Conservation (phyloP, 495 filamentous ascomycete species). For the Echria macrotheca region DNA sequence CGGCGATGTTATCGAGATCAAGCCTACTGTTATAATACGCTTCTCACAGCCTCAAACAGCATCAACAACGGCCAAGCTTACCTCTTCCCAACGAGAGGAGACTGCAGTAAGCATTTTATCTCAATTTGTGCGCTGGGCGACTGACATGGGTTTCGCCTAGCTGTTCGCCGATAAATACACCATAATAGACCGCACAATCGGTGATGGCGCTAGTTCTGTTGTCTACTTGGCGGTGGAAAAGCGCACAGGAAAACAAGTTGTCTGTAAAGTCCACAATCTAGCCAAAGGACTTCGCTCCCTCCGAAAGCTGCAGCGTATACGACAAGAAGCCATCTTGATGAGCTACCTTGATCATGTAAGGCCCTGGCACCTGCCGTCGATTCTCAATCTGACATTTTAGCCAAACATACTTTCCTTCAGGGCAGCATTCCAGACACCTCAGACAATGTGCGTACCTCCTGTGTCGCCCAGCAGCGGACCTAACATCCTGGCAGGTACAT, state of each 20-base stretch:
- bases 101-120: constrained; percentile 21
- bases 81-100: constrained; percentile 18
- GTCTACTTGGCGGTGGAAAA: constrained; percentile 75
- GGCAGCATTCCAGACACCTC: constrained; percentile 45
- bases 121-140: too few relatives aligned
- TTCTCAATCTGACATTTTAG: constrained; percentile 27
- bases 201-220: constrained; percentile 77
- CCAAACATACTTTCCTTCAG: constrained; percentile 57
- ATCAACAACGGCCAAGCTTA: constrained; percentile 5
- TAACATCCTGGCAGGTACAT: constrained; percentile 46
- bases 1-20: constrained; percentile 49
- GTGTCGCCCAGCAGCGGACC: neutral
- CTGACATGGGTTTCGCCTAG: too few relatives aligned
- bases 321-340: constrained; percentile 53
- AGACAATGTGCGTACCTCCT: constrained; percentile 44
- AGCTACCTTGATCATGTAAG: constrained; percentile 56
- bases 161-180: constrained; percentile 42
- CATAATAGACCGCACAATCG: constrained; percentile 57
- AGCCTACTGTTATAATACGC: constrained; percentile 28
- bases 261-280: constrained; percentile 62
- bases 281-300: constrained; percentile 5
- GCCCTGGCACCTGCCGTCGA: neutral
- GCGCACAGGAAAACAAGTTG: constrained; percentile 62
- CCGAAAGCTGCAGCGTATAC: constrained; percentile 21
- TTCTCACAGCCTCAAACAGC: constrained; percentile 20